Evolutionary conservation across 768 basidiomycete species (phyloP), one percentile per base, ranked within the genome.

Genomic region (Flagelloscypha sp.): DNA sequence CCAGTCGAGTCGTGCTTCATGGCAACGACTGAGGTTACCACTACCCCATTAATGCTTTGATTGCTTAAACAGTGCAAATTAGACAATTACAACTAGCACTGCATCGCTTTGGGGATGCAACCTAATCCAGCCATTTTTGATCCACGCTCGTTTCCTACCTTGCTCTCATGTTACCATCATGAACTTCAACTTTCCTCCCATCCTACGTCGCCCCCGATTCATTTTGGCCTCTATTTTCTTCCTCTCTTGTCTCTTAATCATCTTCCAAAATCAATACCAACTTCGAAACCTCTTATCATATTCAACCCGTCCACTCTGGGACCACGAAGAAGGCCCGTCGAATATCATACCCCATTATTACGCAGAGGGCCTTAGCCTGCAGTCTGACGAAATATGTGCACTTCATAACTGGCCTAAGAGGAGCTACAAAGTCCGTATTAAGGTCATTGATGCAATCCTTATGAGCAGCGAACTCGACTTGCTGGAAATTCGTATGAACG

Each of bases 391-490:
- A 5, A 57, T 65, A 20, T 78, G 76, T 51, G 37, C 47, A 24
- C 51, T 78, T 9, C 78, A 81, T 41, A 69, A 70, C 13, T 81
- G 76, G 74, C 40, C 53, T 12, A 35, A 51, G 35, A 59, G 74
- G 27, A 41, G 46, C 24, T 46, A 50, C 12, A 30, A 41, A 19
- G 50, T 46, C 28, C 54, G 57, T 20, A 45, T 73, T 29, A 69
- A 66, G 56, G 61, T 72, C 23, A 48, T 72, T 30, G 77, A 79
- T 44, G 72, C 76, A 4, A 65, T 78, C 27, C 57, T 81, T 35
- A 70, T 79, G 63, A 73, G 68, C 59, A 75, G 65, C 40, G 77
- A 81, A 48, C 56, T 79, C 21, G 79, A 79, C 48, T 56, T 81
- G 18, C 52, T 79, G 32, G 76, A 79, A 50, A 69, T 79, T 37